Conservation (phyloP, 1,139 yeast species). For the Hansenula lynferdii region DNA sequence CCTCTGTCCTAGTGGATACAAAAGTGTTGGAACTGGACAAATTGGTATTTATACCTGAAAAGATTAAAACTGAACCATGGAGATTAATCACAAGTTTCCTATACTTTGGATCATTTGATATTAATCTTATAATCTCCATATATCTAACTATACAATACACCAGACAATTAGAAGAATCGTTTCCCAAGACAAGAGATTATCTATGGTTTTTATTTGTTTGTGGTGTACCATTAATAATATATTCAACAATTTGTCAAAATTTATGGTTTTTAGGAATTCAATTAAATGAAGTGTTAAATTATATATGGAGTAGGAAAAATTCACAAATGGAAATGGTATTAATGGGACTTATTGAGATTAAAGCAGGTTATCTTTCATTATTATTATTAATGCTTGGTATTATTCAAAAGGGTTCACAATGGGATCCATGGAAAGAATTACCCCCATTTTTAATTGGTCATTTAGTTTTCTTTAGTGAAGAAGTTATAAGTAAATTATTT, state of each 20-base stretch:
- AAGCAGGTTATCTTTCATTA: conserved; percentile 11
- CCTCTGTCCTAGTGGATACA: conserved; percentile 11
- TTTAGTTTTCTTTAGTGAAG: conserved; percentile 17
- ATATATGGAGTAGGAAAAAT: conserved; percentile 17
- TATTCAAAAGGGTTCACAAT: neutral
- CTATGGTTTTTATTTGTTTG: conserved; percentile 18
- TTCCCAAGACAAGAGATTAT: conserved; percentile 7
- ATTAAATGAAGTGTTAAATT: conserved; percentile 12
- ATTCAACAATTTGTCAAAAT: conserved; percentile 6
- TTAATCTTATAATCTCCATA: conserved; percentile 8
- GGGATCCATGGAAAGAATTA: conserved; percentile 1
- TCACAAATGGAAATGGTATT: conserved; percentile 11
- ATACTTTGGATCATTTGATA: conserved; percentile 14
- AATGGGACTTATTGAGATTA: conserved; percentile 9
- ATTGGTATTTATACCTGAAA: conserved; percentile 11
- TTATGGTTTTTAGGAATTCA: conserved; percentile 6
- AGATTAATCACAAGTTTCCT: conserved; percentile 16
- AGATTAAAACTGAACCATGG: conserved; percentile 15
- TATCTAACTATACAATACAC: conserved; percentile 11
- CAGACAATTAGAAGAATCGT: conserved; percentile 13
- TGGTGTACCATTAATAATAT: conserved; percentile 6
- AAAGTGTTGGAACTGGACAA: conserved; percentile 6
- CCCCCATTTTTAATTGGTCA: conserved; percentile 15
- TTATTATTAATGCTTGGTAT: conserved; percentile 5
- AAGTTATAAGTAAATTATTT: conserved; percentile 14